Evolutionary conservation across 257 asterid genomes (phyloP).

Genomic region (Capsicum rhomboideum): DNA sequence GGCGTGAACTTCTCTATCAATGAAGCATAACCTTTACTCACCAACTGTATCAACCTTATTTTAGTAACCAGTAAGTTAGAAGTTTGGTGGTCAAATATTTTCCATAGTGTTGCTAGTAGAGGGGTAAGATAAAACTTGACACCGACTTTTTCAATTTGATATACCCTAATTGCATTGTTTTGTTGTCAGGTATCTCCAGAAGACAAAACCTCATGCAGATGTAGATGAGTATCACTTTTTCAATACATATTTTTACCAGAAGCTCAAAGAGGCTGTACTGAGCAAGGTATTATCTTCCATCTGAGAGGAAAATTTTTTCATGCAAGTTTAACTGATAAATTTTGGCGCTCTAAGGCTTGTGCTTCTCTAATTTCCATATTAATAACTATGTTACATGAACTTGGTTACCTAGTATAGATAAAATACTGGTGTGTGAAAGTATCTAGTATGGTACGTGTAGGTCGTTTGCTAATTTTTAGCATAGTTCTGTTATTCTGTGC

Average conservation of each 20-base stretch:
- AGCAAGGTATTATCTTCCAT: conserved; percentile 45
- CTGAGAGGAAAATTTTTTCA: background rate
- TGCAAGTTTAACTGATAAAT: background rate
- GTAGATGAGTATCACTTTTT: background rate
- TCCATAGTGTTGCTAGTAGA: background rate
- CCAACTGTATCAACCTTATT: background rate
- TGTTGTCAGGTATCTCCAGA: conserved; percentile 3
- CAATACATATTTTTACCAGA: conserved; percentile 83
- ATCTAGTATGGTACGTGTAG: background rate
- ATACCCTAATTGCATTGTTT: background rate
- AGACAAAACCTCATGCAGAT: background rate
- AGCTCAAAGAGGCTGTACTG: conserved; percentile 60
- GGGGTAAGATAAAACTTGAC: background rate
- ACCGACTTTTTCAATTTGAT: background rate
- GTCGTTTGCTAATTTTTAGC: background rate
- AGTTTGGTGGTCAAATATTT: background rate
- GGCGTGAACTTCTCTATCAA: background rate
- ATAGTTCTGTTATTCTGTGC: background rate
- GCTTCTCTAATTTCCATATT: background rate
- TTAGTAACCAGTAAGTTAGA: background rate
- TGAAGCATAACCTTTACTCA: background rate
- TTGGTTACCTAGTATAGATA: background rate
- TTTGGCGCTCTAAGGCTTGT: background rate
- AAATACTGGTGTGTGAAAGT: background rate
- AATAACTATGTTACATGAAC: background rate